Base-by-base conservation (phyloP, 306 rosid genomes). In the Castanea crenata region DNA sequence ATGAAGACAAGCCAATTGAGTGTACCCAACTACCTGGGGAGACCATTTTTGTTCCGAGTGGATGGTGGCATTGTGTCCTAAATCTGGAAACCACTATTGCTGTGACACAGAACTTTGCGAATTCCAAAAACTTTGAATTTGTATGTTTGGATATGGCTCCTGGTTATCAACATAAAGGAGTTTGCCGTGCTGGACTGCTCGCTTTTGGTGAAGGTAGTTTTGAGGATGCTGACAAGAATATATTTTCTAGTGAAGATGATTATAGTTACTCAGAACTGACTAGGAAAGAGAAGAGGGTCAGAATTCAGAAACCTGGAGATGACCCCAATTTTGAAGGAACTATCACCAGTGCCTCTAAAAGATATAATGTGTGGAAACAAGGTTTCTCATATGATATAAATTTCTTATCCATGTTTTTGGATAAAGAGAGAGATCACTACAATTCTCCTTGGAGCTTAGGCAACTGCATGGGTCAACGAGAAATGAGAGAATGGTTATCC, bases 31-130 rank as follows among this genome's bases (percentile, higher is more conserved):
- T 89, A 49, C 99, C 98, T 4, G 99, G 99, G 81, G 99, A 95
- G 88, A 95, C 99, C 13, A 93, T 95, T 82, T 95, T 85, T 25
- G 97, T 95, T 84, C 99, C 98, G 2, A 95, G 98, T 85, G 99
- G 98, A 85, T 95, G 99, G 99, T 95, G 98, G 97, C 99, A 95
- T 84, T 91, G 98, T 88, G 96, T 95, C 83, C 80, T 95, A 79
- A 95, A 95, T 84, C 86, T 95, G 86, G 99, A 95, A 82, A 84
- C 97, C 74, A 91, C 97, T 75, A 86, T 95, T 73, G 99, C 99
- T 71, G 91, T 95, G 80, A 95, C 99, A 15, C 99, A 95, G 82
- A 95, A 95, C 82, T 95, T 87, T 85, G 99, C 82, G 74, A 95
- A 93, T 88, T 77, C 91, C 74, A 88, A 84, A 84, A 95, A 95